Percentiles rank a stretch among this genome's conserved stretches.
phyloP scores from a whole-genome alignment of 1,284 basidiomycete species.

The Peniophora sp. region DNA sequence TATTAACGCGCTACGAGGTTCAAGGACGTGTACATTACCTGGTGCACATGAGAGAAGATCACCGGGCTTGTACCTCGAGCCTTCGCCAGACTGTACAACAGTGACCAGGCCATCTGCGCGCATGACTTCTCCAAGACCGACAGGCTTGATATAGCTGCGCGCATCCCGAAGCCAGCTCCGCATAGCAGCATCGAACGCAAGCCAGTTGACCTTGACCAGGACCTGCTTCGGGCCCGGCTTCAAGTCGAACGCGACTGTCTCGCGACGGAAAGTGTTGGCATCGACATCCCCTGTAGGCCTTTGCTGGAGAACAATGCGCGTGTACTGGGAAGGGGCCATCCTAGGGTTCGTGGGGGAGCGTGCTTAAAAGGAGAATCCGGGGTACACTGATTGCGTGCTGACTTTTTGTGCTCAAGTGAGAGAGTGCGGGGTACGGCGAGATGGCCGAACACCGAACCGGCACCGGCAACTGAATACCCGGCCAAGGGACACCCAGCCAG shows the following conservation, averaged over 20 bases:
- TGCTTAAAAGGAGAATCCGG: too few relatives aligned
- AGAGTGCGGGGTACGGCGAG: too few relatives aligned
- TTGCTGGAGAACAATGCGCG: conserved; percentile 9
- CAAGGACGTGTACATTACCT: background rate
- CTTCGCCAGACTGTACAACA: conserved; percentile 52
- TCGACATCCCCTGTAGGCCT: conserved; percentile 11
- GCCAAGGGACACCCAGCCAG: too few relatives aligned
- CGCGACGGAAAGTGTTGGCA: background rate
- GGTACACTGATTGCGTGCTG: too few relatives aligned
- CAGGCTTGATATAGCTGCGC: conserved; percentile 60
- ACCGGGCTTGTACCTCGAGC: conserved; percentile 25
- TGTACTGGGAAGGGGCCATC: conserved; percentile 3
- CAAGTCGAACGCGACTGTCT: background rate
- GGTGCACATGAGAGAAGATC: background rate
- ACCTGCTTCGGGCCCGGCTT: background rate
- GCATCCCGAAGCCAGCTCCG: conserved; percentile 34
- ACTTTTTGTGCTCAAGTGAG: too few relatives aligned
- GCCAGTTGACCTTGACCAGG: background rate
- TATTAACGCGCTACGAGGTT: background rate
- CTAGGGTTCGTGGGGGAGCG: too few relatives aligned
- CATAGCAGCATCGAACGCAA: background rate
- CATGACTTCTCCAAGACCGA: conserved; percentile 82
- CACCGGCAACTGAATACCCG: too few relatives aligned
- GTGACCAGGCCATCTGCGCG: conserved; percentile 64
- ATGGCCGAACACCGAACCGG: too few relatives aligned